Evolutionary conservation across 1,284 basidiomycete genomes (phyloP).

Genomic region (Sporisorium sorghi): DNA sequence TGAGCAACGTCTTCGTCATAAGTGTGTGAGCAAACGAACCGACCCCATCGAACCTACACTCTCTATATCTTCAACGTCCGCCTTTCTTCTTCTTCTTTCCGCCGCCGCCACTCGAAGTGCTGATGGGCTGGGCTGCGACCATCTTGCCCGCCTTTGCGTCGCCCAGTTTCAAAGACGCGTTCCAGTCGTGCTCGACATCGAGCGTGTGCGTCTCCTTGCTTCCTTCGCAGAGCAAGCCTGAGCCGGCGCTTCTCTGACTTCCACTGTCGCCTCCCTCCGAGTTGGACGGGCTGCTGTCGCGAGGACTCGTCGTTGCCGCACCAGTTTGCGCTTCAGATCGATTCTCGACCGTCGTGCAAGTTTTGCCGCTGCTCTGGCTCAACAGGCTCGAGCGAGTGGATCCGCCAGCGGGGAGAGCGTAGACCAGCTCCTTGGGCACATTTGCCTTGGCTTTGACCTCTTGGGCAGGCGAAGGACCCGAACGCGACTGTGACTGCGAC

Average conservation of each 20-base stretch:
- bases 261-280: slow-evolving; percentile 28
- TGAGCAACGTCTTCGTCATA: not conserved
- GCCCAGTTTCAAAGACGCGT: not conserved
- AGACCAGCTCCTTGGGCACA: slow-evolving; percentile 27
- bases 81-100: slow-evolving; percentile 44
- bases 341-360: slow-evolving; percentile 10
- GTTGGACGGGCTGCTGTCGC: slow-evolving; percentile 27
- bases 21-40: not conserved
- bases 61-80: slow-evolving; percentile 21
- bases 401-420: slow-evolving; percentile 30
- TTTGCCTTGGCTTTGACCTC: not conserved
- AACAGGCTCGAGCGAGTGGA: slow-evolving; percentile 41
- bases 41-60: too few species aligned
- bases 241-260: slow-evolving; percentile 25
- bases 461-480: slow-evolving; percentile 10
- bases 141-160: not conserved
- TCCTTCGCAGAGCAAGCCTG: slow-evolving; percentile 37
- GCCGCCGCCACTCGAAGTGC: slow-evolving; percentile 25
- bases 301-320: not conserved
- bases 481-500: not conserved
- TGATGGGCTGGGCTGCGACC: slow-evolving; percentile 7
- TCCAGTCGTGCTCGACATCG: slow-evolving; percentile 15
- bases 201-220: slow-evolving; percentile 35
- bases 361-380: slow-evolving; percentile 32
- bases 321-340: slow-evolving; percentile 8